Percentiles rank a stretch among this genome's conserved stretches.
Evolutionary conservation across 1,284 basidiomycete species (phyloP).

Genomic region (Porogramme epimiltina): DNA sequence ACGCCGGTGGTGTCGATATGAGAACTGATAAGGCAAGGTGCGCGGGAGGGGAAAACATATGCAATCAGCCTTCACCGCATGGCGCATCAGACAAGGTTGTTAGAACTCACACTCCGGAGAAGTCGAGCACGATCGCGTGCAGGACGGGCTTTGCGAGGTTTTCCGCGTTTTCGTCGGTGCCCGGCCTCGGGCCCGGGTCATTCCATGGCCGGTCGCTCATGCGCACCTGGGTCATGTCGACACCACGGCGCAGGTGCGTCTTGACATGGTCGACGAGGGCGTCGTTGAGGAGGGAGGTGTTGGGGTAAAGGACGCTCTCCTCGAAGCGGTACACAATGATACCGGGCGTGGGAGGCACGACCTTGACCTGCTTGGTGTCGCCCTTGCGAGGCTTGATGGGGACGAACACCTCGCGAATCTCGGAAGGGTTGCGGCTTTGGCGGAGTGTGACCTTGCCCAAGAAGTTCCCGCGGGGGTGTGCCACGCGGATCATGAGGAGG

Average conservation of each 20-base stretch:
- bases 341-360: conserved; percentile 83
- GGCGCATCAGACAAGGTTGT: neutral
- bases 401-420: conserved; percentile 81
- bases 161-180: conserved; percentile 45
- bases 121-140: conserved; percentile 90
- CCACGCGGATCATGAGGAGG: conserved; percentile 88
- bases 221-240: conserved; percentile 65
- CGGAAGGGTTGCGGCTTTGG: conserved; percentile 29
- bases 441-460: conserved; percentile 71
- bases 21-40: conserved; percentile 42
- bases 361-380: conserved; percentile 70
- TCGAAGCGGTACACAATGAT: conserved; percentile 93
- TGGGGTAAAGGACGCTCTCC: conserved; percentile 94
- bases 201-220: conserved; percentile 92
- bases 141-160: conserved; percentile 71
- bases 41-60: neutral
- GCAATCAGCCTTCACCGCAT: neutral
- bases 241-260: conserved; percentile 74
- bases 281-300: conserved; percentile 80
- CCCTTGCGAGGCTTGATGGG: conserved; percentile 65
- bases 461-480: conserved; percentile 91
- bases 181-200: conserved; percentile 76
- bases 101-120: conserved; percentile 75
- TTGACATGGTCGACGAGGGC: conserved; percentile 84
- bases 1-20: conserved; percentile 88